Percentiles rank a stretch among this genome's conserved stretches.
These are phyloP conservation scores for Pyricularia pennisetigena DNA, from an alignment of 2,329 filamentous ascomycete species.

Conservation along the genomic window DNA sequence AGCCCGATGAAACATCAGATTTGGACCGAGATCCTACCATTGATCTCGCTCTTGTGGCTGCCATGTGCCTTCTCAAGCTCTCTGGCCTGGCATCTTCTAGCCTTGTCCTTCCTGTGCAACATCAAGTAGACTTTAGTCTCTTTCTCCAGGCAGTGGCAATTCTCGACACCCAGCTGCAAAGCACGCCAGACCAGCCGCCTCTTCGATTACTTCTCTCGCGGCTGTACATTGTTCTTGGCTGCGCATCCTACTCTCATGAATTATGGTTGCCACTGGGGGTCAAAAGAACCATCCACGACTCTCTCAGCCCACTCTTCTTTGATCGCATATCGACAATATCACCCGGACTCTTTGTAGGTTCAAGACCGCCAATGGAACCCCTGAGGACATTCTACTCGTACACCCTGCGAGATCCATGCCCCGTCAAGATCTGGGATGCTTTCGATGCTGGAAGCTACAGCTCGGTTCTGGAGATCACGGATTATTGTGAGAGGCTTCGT, in stretches of 20 bases:
- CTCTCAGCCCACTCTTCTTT: slow-evolving; percentile 42
- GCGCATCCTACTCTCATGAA: slow-evolving; percentile 32
- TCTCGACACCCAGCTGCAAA: slow-evolving; percentile 37
- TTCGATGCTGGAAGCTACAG: slow-evolving; percentile 40
- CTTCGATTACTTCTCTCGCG: slow-evolving; percentile 40
- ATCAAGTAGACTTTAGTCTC: background rate
- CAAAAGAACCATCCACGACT: slow-evolving; percentile 49
- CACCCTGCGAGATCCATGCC: slow-evolving; percentile 26
- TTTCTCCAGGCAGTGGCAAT: slow-evolving; percentile 36
- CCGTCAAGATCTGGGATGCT: slow-evolving; percentile 34
- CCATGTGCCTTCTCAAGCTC: slow-evolving; percentile 19
- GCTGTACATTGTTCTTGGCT: slow-evolving; percentile 40
- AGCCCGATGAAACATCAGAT: background rate
- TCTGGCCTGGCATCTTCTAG: slow-evolving; percentile 12
- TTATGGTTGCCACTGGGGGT: slow-evolving; percentile 42
- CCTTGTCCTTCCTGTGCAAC: background rate
- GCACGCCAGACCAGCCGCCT: slow-evolving; percentile 33
- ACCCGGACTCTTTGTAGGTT: slow-evolving; percentile 30
- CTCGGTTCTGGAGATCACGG: slow-evolving; percentile 36
- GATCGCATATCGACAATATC: slow-evolving; percentile 44
- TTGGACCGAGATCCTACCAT: slow-evolving; percentile 21
- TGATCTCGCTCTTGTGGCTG: slow-evolving; percentile 21
- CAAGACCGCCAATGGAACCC: slow-evolving; percentile 26
- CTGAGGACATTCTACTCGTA: slow-evolving; percentile 34
- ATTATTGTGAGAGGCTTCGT: slow-evolving; percentile 31